Base-by-base conservation (phyloP, 1,284 basidiomycete genomes). In the Ceratobasidium sp. region DNA sequence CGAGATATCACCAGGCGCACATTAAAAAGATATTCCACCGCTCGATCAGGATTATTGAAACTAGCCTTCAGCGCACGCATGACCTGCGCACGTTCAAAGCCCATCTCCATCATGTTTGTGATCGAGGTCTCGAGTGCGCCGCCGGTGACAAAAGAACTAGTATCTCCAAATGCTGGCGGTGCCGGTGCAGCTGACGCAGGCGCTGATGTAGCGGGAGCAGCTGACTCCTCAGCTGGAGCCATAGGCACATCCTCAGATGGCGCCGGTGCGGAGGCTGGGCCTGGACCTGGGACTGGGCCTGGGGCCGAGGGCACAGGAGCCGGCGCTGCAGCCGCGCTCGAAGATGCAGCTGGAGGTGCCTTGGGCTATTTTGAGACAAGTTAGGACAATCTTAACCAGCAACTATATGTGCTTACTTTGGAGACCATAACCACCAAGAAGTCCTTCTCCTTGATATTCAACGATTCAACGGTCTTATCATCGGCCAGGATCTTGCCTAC, bases 391-490 rank as follows among this genome's bases (percentile, higher is more conserved):
- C n/a, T 21, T 28, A 18, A 21, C 40, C 30, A 2, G 36, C n/a
- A 30, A 16, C 53, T 46, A 36, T 25, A 48, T 3, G 48, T 28
- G 79, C 83, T 74, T 76, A 95, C 95, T 88, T 98, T 99, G 70
- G 94, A 89, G 56, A 98, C 93, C 96, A 99, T 99, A 59, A 99
- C 87, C 21, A 99, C 97, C 73, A 99, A 84, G 83, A 99, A 99
- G 81, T 98, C 96, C 84, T 98, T 99, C 83, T 99, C 96, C 83
- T 98, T 96, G 84, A 99, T 93, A 74, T 92, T 90, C 79, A 92
- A 93, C 72, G 91, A 91, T 76, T 88, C 92, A 48, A 99, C 86
- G 0, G 91, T 92, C 84, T 95, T 95, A 73, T 90, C 87, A 81
- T 99, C 95, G 21, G 87, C 81, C 48, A 99, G 85, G 61, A 99